Evolutionary conservation across 257 asterid species (phyloP).

Genomic region (Lithospermum erythrorhizon): DNA sequence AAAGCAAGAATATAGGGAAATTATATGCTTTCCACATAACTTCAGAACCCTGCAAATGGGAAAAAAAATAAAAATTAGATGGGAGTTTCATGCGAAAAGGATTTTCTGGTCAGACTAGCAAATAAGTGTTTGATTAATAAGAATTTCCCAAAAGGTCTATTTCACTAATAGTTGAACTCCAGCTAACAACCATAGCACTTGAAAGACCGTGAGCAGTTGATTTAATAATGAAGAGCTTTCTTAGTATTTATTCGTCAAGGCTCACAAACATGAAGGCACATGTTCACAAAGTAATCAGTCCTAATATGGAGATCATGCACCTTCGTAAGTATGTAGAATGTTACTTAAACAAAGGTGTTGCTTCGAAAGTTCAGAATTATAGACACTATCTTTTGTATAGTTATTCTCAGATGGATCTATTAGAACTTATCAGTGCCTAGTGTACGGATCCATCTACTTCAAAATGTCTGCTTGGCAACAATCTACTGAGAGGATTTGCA

Average conservation of each 20-base stretch:
- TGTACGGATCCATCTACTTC: not conserved
- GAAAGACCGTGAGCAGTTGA: not conserved
- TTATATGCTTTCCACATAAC: conserved; percentile 88
- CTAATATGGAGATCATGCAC: not conserved
- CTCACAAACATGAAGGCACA: not conserved
- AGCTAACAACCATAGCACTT: not conserved
- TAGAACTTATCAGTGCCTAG: not conserved
- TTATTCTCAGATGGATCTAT: not conserved
- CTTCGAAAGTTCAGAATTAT: not conserved
- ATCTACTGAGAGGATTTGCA: not conserved
- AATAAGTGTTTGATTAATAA: no score
- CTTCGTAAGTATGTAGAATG: not conserved
- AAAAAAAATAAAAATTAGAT: conserved; percentile 7
- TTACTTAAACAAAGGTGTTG: not conserved
- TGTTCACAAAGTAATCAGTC: not conserved
- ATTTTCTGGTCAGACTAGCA: no score
- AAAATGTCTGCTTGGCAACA: not conserved
- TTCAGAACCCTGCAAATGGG: conserved; percentile 84
- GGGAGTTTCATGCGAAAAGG: not conserved
- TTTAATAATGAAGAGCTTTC: not conserved
- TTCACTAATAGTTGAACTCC: not conserved
- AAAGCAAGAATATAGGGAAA: conserved; percentile 86
- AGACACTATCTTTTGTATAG: not conserved
- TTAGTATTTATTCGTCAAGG: not conserved
- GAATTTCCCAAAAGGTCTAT: no score